These are phyloP conservation scores for Tylopilus plumbeoviolaceoides DNA, from an alignment of 768 basidiomycete genomes.

Conservation along the genomic window DNA sequence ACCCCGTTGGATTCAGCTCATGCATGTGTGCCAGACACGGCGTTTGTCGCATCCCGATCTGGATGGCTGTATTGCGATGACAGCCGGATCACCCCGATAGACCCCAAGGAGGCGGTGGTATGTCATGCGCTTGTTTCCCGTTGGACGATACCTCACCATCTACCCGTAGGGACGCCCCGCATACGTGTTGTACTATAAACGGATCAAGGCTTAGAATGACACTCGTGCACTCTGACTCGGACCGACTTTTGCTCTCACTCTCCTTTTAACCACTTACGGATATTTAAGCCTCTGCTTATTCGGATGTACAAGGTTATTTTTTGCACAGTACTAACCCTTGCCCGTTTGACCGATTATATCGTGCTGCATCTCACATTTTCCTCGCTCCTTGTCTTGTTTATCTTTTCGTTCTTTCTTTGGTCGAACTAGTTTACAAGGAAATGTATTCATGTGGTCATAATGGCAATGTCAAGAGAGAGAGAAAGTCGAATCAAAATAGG, in stretches of 20 bases:
- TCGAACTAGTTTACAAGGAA: conserved; percentile 27
- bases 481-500: background rate
- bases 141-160: conserved; percentile 19
- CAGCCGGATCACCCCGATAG: conserved; percentile 72
- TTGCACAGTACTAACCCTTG: conserved; percentile 15
- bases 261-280: conserved; percentile 1
- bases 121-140: conserved; percentile 28
- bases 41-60: conserved; percentile 80
- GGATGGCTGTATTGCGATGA: conserved; percentile 96
- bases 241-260: background rate
- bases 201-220: conserved; percentile 34
- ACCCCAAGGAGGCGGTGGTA: conserved; percentile 81
- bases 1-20: background rate
- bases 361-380: conserved; percentile 16
- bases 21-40: conserved; percentile 63
- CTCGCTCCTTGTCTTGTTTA: background rate
- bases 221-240: background rate
- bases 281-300: conserved; percentile 29
- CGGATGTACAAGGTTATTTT: conserved; percentile 14
- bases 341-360: conserved; percentile 14
- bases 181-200: conserved; percentile 81
- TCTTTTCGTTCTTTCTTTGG: background rate
- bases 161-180: conserved; percentile 54
- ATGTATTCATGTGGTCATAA: conserved; percentile 27
- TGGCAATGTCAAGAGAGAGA: conserved; percentile 1